Conservation (phyloP, 2,329 filamentous ascomycete species). For the Myriangium duriaei region DNA sequence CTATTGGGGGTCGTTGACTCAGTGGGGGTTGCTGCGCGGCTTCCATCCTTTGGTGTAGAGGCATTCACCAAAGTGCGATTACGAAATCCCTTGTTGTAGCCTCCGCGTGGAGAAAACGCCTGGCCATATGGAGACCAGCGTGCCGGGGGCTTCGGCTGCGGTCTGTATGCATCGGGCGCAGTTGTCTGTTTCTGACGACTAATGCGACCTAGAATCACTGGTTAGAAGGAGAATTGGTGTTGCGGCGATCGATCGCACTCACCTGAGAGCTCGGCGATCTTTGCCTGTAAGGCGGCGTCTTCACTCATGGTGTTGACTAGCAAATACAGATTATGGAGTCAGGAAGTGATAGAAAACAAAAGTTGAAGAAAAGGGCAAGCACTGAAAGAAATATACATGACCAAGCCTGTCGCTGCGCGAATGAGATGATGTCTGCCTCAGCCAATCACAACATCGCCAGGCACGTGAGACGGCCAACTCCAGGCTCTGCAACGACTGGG, state of each 20-base stretch:
- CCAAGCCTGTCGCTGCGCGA: no score
- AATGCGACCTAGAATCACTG: slow-evolving; percentile 10
- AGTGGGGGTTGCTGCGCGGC: slow-evolving; percentile 8
- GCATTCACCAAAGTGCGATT: slow-evolving; percentile 12
- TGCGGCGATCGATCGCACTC: not conserved
- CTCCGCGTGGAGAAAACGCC: not conserved
- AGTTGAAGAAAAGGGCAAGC: no score
- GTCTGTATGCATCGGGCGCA: not conserved
- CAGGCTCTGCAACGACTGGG: no score
- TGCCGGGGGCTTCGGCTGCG: slow-evolving; percentile 2
- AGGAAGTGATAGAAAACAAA: no score
- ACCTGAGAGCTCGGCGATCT: slow-evolving; percentile 13
- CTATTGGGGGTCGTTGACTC: slow-evolving; percentile 1
- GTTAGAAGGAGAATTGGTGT: not conserved
- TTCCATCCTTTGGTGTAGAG: slow-evolving; percentile 3
- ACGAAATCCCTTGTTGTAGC: slow-evolving; percentile 9
- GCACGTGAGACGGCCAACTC: no score
- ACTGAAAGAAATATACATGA: no score
- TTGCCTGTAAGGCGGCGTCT: slow-evolving; percentile 13
- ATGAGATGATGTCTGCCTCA: no score
- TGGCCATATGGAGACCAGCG: slow-evolving; percentile 12
- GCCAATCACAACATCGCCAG: no score
- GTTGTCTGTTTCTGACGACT: slow-evolving; percentile 11
- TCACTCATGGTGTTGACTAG: no score
- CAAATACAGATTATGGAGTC: no score